These are phyloP conservation scores for Penicillium ochrochloron DNA, from an alignment of 495 filamentous ascomycete species.

Conservation along the genomic window DNA sequence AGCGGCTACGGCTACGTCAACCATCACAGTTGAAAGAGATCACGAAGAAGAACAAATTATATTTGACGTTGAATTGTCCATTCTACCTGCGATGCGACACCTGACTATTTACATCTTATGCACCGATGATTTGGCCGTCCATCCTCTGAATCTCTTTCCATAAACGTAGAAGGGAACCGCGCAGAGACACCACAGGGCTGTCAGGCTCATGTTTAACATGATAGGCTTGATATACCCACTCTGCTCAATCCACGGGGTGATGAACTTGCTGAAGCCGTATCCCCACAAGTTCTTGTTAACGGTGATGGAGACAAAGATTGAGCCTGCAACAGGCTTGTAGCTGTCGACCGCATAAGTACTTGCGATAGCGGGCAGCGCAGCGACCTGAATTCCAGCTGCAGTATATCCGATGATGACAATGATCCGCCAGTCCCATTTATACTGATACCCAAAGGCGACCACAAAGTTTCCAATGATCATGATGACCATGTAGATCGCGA, in stretches of 20 bases:
- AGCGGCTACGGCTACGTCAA: conserved; percentile 10
- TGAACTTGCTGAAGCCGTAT: conserved; percentile 55
- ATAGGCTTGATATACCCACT: conserved; percentile 50
- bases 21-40: neutral
- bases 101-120: conserved; percentile 51
- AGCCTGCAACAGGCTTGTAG: conserved; percentile 64
- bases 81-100: neutral
- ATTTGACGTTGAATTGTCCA: neutral
- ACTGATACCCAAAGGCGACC: conserved; percentile 62
- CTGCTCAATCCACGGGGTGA: conserved; percentile 44
- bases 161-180: conserved; percentile 60
- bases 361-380: conserved; percentile 57
- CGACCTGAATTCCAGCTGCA: conserved; percentile 59
- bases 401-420: conserved; percentile 59
- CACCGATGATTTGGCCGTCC: conserved; percentile 58
- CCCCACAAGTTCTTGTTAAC: conserved; percentile 66
- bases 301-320: conserved; percentile 64
- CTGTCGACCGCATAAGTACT: conserved; percentile 62
- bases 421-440: conserved; percentile 59
- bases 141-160: conserved; percentile 61
- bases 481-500: conserved; percentile 63
- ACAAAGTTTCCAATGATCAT: conserved; percentile 65
- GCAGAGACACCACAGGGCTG: conserved; percentile 57
- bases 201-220: conserved; percentile 59
- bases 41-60: neutral